Evolutionary conservation across 179 eudicot species (phyloP).

Genomic region (Heliamphora pulchella): DNA sequence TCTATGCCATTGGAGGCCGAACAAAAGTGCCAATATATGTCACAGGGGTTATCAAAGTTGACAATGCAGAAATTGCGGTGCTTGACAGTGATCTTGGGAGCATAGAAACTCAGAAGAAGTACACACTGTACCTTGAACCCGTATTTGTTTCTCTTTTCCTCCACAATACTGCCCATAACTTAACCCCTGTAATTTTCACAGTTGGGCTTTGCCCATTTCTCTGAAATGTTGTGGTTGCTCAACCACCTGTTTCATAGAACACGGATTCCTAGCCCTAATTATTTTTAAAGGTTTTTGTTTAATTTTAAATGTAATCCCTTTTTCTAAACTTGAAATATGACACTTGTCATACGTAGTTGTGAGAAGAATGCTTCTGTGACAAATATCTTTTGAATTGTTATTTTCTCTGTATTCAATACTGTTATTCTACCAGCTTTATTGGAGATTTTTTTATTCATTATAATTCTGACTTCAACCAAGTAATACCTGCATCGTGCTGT

Average conservation of each 20-base stretch:
- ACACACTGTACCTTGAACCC: slow-evolving; percentile 15
- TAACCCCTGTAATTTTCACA: neutral
- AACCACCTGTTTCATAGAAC: neutral
- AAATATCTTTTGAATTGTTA: neutral
- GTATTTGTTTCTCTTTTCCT: neutral
- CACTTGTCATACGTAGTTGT: neutral
- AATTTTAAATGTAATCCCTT: neutral
- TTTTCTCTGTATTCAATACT: neutral
- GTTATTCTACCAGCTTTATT: neutral
- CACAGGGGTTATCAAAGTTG: slow-evolving; percentile 57
- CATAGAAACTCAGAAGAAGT: slow-evolving; percentile 62
- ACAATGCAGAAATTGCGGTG: slow-evolving; percentile 59
- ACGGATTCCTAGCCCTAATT: neutral
- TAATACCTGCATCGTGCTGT: slow-evolving; percentile 8
- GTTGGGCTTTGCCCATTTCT: neutral
- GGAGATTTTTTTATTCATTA: neutral
- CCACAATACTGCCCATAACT: neutral
- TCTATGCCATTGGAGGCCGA: slow-evolving; percentile 64
- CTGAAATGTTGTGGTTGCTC: slow-evolving; percentile 11
- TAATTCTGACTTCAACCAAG: neutral
- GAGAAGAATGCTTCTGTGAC: neutral
- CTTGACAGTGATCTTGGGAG: slow-evolving; percentile 69
- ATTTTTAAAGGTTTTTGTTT: neutral
- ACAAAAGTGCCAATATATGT: slow-evolving; percentile 49
- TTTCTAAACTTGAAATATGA: neutral